These are phyloP conservation scores for Penicillium sp. DNA, from an alignment of 2,329 filamentous ascomycete genomes.

Conservation along the genomic window DNA sequence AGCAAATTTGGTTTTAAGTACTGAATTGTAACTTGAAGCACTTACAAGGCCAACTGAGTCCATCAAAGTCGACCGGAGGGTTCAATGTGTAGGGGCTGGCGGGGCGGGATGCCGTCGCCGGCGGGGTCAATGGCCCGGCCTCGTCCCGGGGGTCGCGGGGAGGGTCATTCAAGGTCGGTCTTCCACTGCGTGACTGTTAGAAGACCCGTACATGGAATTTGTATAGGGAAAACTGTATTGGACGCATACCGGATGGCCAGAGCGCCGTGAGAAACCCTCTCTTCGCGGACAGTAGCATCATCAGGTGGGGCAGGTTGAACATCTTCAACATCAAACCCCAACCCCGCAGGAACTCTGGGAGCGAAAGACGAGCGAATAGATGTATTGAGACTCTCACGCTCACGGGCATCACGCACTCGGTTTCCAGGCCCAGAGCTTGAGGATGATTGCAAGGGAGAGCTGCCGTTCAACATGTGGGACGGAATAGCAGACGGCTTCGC, in stretches of 20 bases:
- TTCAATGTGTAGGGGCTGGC: constrained; percentile 51
- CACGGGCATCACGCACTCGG: constrained; percentile 51
- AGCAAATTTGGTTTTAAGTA: not conserved
- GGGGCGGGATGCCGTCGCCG: constrained; percentile 51
- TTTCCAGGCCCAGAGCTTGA: constrained; percentile 27
- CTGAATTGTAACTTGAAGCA: constrained; percentile 7
- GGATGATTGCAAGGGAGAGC: constrained; percentile 51
- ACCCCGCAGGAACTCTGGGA: constrained; percentile 35
- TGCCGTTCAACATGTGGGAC: constrained; percentile 57
- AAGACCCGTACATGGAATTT: not conserved
- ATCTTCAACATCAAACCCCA: constrained; percentile 24
- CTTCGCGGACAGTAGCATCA: constrained; percentile 17
- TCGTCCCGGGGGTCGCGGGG: constrained; percentile 56
- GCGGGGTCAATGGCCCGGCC: constrained; percentile 50
- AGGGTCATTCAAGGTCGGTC: constrained; percentile 47
- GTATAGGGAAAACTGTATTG: not conserved
- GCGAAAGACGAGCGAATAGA: constrained; percentile 60
- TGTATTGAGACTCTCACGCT: constrained; percentile 58
- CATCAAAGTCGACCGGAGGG: constrained; percentile 53
- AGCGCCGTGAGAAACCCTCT: constrained; percentile 14
- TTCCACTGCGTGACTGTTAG: constrained; percentile 16
- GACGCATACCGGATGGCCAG: constrained; percentile 27
- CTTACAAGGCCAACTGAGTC: constrained; percentile 54
- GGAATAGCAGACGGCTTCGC: constrained; percentile 56
- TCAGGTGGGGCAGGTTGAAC: constrained; percentile 9